Base-by-base conservation (phyloP, 2,329 filamentous ascomycete species). In the Penicillium nordicum region DNA sequence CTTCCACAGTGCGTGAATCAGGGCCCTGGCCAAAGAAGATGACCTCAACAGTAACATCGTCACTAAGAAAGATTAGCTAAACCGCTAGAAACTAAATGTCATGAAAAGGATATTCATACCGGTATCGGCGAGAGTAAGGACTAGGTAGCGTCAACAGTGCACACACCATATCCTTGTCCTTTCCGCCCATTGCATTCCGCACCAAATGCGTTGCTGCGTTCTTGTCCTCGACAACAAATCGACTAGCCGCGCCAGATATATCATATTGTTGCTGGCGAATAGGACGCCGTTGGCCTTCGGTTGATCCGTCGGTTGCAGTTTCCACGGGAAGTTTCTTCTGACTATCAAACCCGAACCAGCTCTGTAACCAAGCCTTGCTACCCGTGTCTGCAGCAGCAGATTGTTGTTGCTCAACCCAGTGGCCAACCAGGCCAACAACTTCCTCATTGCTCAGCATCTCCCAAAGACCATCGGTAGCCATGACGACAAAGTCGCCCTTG, bases 361-460 rank as follows among this genome's bases (percentile, higher is more conserved):
- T 75, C 67, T 87, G 83, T 53, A 94, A 79, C 81, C 90, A 91
- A 2, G 88, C 87, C 48, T 78, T 77, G 57, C 68, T 72, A 30
- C 43, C 76, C 4, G 74, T 71, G 48, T 71, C 29, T 23, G 41
- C 41, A 32, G 40, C 32, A 18, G 41, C 61, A 62, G 74, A 60
- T 50, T 73, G 61, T 64, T 97, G 89, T 23, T 84, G 85, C 73
- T 99, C 94, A 46, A 99, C 85, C 94, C 94, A 99, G 74, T 96
- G 91, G 16, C 93, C 95, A 5, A 99, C 94, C 2, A 99, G 84
- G 0, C 94, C 94, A 49, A 99, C 89, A 1, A 97, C 94, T 78
- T 99, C 94, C 71, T 99, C 94, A 68, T 97, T 99, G 46, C 91
- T 97, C 59, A 99, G 82, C 94, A 97, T 97, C 76, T 99, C 94